Percentiles rank a stretch among this genome's conserved stretches.
Conservation (phyloP, 345 rosid genomes). For the Abelmoschus esculentus region DNA sequence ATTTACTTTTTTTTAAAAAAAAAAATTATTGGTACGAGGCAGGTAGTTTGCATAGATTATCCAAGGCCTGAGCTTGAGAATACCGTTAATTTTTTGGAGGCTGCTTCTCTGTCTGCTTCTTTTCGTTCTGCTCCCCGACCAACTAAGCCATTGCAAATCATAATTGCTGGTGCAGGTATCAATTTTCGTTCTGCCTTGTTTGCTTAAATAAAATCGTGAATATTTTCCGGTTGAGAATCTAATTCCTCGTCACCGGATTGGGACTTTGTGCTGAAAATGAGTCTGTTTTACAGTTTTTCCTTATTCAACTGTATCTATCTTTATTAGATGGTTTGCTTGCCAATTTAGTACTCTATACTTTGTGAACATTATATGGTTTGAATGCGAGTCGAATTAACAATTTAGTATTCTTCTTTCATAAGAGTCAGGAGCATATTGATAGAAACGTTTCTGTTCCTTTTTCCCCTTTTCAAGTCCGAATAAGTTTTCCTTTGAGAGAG, state of each 20-base stretch:
- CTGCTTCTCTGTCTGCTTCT: constrained; percentile 67
- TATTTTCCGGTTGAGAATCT: background rate
- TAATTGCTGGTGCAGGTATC: constrained; percentile 92
- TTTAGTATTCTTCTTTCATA: background rate
- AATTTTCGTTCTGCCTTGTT: background rate
- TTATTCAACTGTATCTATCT: background rate
- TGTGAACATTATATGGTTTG: background rate
- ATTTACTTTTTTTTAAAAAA: background rate
- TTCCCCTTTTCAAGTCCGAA: background rate
- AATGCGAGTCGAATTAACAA: background rate
- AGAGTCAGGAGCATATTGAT: background rate
- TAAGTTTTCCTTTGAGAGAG: background rate
- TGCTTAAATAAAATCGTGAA: background rate
- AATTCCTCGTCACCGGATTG: background rate
- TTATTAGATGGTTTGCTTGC: background rate
- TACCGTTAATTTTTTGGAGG: constrained; percentile 74
- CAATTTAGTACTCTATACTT: background rate
- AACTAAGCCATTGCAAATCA: constrained; percentile 60
- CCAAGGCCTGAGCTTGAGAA: constrained; percentile 83
- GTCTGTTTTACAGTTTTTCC: background rate
- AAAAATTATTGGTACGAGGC: background rate
- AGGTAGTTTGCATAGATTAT: constrained; percentile 81
- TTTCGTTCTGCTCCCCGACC: constrained; percentile 66
- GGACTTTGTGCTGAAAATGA: background rate
- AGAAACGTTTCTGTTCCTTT: background rate